Evolutionary conservation across 805 yeast genomes (phyloP).

Genomic region (Suhomyces prunicola): DNA sequence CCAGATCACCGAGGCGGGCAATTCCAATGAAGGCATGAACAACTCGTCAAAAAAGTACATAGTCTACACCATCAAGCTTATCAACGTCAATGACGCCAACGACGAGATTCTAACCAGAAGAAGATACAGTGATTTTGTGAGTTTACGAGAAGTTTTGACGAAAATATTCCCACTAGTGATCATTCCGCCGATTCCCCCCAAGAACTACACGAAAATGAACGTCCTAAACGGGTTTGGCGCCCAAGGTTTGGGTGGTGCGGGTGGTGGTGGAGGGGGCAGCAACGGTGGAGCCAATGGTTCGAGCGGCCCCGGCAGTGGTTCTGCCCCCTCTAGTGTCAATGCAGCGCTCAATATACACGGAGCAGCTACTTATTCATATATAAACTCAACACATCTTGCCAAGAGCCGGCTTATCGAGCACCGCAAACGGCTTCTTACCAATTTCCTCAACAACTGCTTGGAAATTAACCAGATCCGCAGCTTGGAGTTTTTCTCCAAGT

Average conservation of each 20-base stretch:
- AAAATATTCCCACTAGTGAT: conserved; percentile 76
- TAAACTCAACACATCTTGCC: conserved; percentile 40
- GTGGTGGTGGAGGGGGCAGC: neutral
- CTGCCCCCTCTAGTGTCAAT: neutral
- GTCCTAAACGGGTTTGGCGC: conserved; percentile 32
- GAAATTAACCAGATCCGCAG: conserved; percentile 52
- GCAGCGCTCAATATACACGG: neutral
- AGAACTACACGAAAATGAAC: conserved; percentile 36
- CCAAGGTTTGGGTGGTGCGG: conserved; percentile 7
- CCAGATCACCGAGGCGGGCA: conserved; percentile 76
- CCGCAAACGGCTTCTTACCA: conserved; percentile 57
- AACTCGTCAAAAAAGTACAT: conserved; percentile 63
- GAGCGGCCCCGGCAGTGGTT: neutral
- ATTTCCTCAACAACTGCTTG: conserved; percentile 75
- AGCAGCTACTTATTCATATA: conserved; percentile 22
- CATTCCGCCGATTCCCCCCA: conserved; percentile 87
- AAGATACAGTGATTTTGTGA: conserved; percentile 84
- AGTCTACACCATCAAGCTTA: conserved; percentile 71
- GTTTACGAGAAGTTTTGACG: conserved; percentile 66
- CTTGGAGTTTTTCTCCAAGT: conserved; percentile 65
- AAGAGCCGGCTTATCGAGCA: conserved; percentile 39
- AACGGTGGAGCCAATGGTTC: neutral
- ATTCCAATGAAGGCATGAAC: conserved; percentile 71
- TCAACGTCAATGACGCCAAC: conserved; percentile 35
- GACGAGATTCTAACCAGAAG: conserved; percentile 63